Evolutionary conservation across 1,284 basidiomycete species (phyloP).

Genomic region (Pholiota adiposa): DNA sequence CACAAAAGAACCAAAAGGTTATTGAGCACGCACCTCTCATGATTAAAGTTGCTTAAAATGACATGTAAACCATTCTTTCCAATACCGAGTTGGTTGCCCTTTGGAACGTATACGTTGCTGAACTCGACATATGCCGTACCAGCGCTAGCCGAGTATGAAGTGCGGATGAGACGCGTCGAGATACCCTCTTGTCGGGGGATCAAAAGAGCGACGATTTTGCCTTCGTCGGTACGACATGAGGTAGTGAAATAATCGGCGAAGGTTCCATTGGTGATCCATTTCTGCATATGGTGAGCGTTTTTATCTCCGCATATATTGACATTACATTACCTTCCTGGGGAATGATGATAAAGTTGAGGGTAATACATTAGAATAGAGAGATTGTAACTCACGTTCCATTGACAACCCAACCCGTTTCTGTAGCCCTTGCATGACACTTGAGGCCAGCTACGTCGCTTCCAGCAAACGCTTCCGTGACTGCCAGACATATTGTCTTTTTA

Average conservation of each 20-base stretch:
- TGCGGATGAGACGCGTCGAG: slow-evolving; percentile 86
- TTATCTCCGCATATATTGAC: not conserved
- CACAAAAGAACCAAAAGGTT: slow-evolving; percentile 42
- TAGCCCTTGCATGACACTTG: slow-evolving; percentile 6
- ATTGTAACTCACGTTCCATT: slow-evolving; percentile 8
- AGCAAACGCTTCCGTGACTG: slow-evolving; percentile 14
- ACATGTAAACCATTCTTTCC: slow-evolving; percentile 86
- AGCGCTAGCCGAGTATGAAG: slow-evolving; percentile 76
- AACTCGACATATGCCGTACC: slow-evolving; percentile 90
- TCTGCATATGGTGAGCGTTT: slow-evolving; percentile 32
- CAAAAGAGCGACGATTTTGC: slow-evolving; percentile 82
- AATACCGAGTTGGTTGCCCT: slow-evolving; percentile 85
- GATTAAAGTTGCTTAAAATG: slow-evolving; percentile 56
- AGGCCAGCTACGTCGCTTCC: slow-evolving; percentile 15
- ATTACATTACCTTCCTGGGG: slow-evolving; percentile 12
- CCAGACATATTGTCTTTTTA: slow-evolving; percentile 8
- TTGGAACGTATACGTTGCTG: slow-evolving; percentile 85
- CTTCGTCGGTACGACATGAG: slow-evolving; percentile 60
- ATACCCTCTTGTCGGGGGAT: slow-evolving; percentile 75
- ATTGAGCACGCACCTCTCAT: slow-evolving; percentile 56
- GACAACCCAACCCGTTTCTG: slow-evolving; percentile 11
- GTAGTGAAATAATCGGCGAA: slow-evolving; percentile 44
- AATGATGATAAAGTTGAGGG: not conserved
- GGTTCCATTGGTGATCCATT: slow-evolving; percentile 85
- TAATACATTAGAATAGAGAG: not conserved